Base-by-base conservation (phyloP, 1,284 basidiomycete genomes). In the Puccinia polysora region DNA sequence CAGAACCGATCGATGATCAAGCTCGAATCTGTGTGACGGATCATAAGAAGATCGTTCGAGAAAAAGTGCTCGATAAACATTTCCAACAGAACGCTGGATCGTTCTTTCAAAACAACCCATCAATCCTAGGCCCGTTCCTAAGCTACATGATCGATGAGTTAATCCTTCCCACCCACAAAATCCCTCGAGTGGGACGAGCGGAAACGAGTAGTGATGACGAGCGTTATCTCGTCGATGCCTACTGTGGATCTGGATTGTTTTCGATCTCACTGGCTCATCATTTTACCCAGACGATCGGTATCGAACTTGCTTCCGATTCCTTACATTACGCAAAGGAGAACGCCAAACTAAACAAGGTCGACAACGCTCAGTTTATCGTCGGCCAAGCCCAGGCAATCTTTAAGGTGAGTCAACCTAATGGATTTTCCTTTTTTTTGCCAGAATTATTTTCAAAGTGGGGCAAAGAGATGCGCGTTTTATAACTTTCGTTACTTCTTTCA, bases 31-130 rank as follows among this genome's bases (percentile, higher is more conserved):
- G 90, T 77, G 84, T 96, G 74, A 91, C 90, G 0, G 85, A 93
- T 79, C 90, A 91, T 80, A 88, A 89, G 75, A 85, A 83, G 3
- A 86, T 84, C 2, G 87, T 96, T 3, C 88, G 90, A 72, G 94
- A 97, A 80, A 85, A 86, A 53, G 91, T 97, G 15, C 91, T 89
- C 2, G 81, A 85, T 69, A 87, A 84, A 80, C 81, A 88, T 59
- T 97, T 98, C 80, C 88, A 94, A 77, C 97, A 94, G 80, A 86
- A 86, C 12, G 92, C 90, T 0, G 87, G 88, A 50, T 88, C 88
- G 4, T 97, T 97, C 83, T 97, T 97, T 84, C 95, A 98, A 80
- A 97, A 97, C 84, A 98, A 98, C 83, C 95, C 95, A 79, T 87
- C 89, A 20, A 90, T 97, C 65, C 86, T 98, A 18, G 83, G 87